phyloP scores from a whole-genome alignment of 1,284 basidiomycete genomes.

The Cutaneotrichosporon mucoides region DNA sequence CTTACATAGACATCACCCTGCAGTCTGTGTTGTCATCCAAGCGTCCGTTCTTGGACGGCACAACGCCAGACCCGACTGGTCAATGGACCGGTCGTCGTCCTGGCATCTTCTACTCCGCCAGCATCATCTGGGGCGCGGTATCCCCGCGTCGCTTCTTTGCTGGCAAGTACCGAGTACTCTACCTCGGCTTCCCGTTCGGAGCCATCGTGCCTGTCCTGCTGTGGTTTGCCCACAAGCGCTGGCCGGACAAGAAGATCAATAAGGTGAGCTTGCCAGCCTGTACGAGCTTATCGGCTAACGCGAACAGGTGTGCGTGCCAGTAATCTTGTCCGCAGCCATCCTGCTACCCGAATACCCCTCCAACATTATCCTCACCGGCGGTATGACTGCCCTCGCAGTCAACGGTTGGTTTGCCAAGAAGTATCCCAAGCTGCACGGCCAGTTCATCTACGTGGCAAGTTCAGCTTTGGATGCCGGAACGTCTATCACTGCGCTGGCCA shows the following conservation, averaged over 20 bases:
- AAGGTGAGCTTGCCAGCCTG: slow-evolving; percentile 27
- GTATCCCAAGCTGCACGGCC: slow-evolving; percentile 34
- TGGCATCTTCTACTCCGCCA: slow-evolving; percentile 49
- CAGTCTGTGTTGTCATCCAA: slow-evolving; percentile 47
- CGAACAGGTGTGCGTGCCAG: slow-evolving; percentile 50
- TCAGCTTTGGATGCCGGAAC: slow-evolving; percentile 53
- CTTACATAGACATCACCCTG: slow-evolving; percentile 46
- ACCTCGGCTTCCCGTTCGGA: slow-evolving; percentile 52
- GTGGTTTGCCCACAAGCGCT: slow-evolving; percentile 50
- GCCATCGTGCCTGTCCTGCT: slow-evolving; percentile 47
- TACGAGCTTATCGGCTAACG: slow-evolving; percentile 8
- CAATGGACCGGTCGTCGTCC: slow-evolving; percentile 50
- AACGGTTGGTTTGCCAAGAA: slow-evolving; percentile 47
- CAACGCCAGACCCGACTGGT: slow-evolving; percentile 50
- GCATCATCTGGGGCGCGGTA: slow-evolving; percentile 51
- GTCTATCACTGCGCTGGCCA: slow-evolving; percentile 50
- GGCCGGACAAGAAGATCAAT: slow-evolving; percentile 41
- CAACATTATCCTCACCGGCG: slow-evolving; percentile 53
- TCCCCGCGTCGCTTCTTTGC: slow-evolving; percentile 52
- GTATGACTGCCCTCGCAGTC: slow-evolving; percentile 46
- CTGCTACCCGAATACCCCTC: slow-evolving; percentile 50
- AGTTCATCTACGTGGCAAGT: slow-evolving; percentile 45
- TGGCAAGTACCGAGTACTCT: slow-evolving; percentile 50
- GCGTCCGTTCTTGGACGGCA: slow-evolving; percentile 44
- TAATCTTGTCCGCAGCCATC: slow-evolving; percentile 52